phyloP scores from a whole-genome alignment of 192 early-diverging fungal genomes.

The Thoreauomyces humboldtii region DNA sequence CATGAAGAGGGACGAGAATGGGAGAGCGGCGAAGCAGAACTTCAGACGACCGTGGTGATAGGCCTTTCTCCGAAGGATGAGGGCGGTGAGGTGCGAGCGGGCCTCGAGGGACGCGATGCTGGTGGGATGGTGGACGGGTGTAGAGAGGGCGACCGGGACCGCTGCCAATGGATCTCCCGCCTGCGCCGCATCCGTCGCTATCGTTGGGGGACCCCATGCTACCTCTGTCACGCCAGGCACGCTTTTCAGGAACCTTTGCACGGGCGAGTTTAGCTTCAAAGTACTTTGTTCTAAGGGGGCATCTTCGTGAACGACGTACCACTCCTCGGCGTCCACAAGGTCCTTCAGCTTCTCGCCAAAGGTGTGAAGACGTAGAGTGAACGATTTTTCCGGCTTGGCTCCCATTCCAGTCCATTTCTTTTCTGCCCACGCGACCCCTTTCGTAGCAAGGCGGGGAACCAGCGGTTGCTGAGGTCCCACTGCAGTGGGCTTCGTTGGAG shows the following conservation, averaged over 20 bases:
- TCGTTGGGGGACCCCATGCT: not conserved
- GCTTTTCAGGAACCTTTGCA: not conserved
- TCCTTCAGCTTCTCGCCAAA: slow-evolving; percentile 27
- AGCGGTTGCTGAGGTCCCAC: not conserved
- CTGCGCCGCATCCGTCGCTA: not conserved
- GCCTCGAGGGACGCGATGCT: not conserved
- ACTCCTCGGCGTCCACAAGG: slow-evolving; percentile 21
- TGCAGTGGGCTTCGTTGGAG: not conserved
- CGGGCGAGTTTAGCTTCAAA: slow-evolving; percentile 12
- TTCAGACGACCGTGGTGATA: slow-evolving; percentile 20
- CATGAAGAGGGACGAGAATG: slow-evolving; percentile 22
- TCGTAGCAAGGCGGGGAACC: not conserved
- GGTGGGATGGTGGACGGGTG: slow-evolving; percentile 14
- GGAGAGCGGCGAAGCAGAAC: slow-evolving; percentile 11
- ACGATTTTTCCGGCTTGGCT: not conserved
- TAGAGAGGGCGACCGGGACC: not conserved
- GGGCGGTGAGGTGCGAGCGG: not conserved
- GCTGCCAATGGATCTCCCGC: not conserved
- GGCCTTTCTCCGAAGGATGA: not conserved
- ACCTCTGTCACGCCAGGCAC: slow-evolving; percentile 23
- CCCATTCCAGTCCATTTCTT: slow-evolving; percentile 18
- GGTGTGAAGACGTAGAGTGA: slow-evolving; percentile 9
- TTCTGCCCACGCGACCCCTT: slow-evolving; percentile 13
- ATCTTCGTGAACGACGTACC: too few species aligned
- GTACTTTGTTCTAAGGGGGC: too few species aligned